Evolutionary conservation across 2,329 filamentous ascomycete genomes (phyloP).

Genomic region (Pseudocercospora vitis): DNA sequence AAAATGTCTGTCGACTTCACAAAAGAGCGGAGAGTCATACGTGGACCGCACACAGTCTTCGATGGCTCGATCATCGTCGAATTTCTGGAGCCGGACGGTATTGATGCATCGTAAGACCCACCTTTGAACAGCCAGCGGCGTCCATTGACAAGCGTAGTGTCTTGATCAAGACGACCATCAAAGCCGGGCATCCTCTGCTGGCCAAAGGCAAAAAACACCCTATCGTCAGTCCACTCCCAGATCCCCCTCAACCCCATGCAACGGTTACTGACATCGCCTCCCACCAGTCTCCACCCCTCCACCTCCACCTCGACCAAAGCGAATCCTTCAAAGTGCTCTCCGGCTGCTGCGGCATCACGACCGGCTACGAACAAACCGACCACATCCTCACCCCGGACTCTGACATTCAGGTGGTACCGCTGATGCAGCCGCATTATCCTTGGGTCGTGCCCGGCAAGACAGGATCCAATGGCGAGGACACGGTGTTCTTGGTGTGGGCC

Average conservation of each 20-base stretch:
- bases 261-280: too few species aligned
- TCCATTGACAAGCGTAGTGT: slow-evolving; percentile 4
- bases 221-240: neutral
- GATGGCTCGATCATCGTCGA: slow-evolving; percentile 16
- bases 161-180: slow-evolving; percentile 9
- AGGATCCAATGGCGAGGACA: slow-evolving; percentile 10
- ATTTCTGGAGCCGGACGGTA: slow-evolving; percentile 11
- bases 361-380: slow-evolving; percentile 13
- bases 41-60: slow-evolving; percentile 15
- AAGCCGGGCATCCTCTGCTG: slow-evolving; percentile 5
- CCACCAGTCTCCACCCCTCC: slow-evolving; percentile 12
- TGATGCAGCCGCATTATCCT: slow-evolving; percentile 12
- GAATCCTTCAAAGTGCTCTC: slow-evolving; percentile 20
- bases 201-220: slow-evolving; percentile 10
- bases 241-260: neutral
- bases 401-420: neutral
- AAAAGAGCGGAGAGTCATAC: slow-evolving; percentile 9
- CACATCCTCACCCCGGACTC: slow-evolving; percentile 10
- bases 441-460: neutral
- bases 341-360: slow-evolving; percentile 11
- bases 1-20: slow-evolving; percentile 4
- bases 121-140: neutral
- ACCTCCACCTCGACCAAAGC: slow-evolving; percentile 20
- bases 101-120: slow-evolving; percentile 16
- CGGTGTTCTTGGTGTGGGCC: slow-evolving; percentile 9